Base-by-base conservation (phyloP, 2,329 filamentous ascomycete species). In the Dothideomycetes sp. region DNA sequence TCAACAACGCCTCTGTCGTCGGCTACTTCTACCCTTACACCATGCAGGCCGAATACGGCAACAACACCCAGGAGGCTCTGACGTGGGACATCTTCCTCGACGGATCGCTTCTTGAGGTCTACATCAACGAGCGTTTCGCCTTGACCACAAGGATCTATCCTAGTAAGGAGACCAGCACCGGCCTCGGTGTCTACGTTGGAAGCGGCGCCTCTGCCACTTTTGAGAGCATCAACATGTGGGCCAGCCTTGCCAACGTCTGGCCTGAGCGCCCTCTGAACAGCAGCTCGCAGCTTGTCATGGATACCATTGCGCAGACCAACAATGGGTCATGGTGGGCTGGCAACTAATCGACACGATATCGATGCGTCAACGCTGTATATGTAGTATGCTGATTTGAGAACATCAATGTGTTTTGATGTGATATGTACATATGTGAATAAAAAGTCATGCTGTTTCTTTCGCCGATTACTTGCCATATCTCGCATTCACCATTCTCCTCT, bases 21-120 rank as follows among this genome's bases (percentile, higher is more conserved):
- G 65, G 64, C 9, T 66, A 65, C 49, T 69, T 67, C 53, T 55
- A 62, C 38, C 64, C 65, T 3, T 67, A 68, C 55, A 61, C 58
- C 4, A 30, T 34, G 1, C 24, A 33, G 8, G 49, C 52, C 24
- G 54, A 51, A 2, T 49, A 46, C 16, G 42, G 47, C 24, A 44
- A 45, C n/a, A 45, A 45, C 4, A 38, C 47, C 24, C 38, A 37
- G 0, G 66, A 70, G 47, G 52, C 56, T 14, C 53, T 69, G 22
- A 48, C 52, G 4, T 60, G 68, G 52, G 53, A 67, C 40, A 53
- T 70, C 42, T 69, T 65, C 50, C 47, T 70, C 31, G 67, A 70
- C 42, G 66, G 66, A 17, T 66, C 62, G 1, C 51, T 69, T 17
- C 50, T 68, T 0, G 67, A 70, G 50, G 49, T 70, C 18, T 67